Base-by-base conservation (phyloP, 2,329 filamentous ascomycete genomes). In the Colletotrichum godetiae region DNA sequence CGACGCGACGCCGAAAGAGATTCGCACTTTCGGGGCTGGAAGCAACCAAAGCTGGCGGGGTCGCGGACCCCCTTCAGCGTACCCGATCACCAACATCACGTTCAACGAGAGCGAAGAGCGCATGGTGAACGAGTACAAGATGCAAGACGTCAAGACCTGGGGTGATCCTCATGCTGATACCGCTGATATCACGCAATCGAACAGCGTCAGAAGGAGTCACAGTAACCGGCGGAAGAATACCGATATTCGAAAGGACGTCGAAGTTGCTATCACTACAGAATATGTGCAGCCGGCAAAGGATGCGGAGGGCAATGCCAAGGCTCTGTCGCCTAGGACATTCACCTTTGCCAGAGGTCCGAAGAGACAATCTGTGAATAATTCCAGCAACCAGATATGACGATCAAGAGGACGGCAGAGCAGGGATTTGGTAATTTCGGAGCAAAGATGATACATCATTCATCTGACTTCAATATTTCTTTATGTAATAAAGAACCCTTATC, bases 131-230 rank as follows among this genome's bases (percentile, higher is more conserved):
- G 80, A 83, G 49, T 78, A 84, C 5, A 85, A 85, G 72, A 81
- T 86, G 79, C 80, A 85, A 8, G 67, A 69, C n/a, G 19, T 69
- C 52, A 69, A 69, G 24, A 24, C 67, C 11, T 65, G 59, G 67
- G 59, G 59, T 1, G 52, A 69, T 13, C 67, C 52, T 79, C 91
- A 8, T 90, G 91, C 77, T 87, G 87, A 85, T 88, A 86, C 6
- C 8, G 19, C 3, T 10, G 7, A 15, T 3, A n/a, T 19, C 3
- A 49, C 15, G 19, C 19, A 7, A 49, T 49, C 42, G 6, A 49
- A n/a, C 8, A 49, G 42, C 42, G 19, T 49, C 19, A 19, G 42
- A 0, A n/a, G 42, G 19, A 49, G 42, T 49, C 42, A 11, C 19
- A 49, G 42, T 19, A 49, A 49, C 7, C 42, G 42, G 42, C 42